These are phyloP conservation scores for Ascomycota sp. DNA, from an alignment of 2,329 filamentous ascomycete species.

Conservation along the genomic window DNA sequence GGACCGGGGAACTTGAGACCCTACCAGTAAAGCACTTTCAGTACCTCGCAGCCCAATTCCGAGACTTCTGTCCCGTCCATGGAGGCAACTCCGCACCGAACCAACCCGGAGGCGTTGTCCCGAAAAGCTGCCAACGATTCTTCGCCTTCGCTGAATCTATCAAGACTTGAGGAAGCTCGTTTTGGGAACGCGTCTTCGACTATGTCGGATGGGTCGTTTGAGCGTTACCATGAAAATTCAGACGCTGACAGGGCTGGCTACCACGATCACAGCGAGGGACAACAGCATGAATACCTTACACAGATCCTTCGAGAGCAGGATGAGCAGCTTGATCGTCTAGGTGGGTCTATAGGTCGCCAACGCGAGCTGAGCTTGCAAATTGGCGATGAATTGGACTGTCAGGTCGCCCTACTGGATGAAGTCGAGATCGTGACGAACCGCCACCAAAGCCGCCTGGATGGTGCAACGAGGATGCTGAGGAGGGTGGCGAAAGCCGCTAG, in stretches of 20 bases:
- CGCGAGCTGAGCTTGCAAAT: constrained; percentile 89
- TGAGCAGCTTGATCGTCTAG: constrained; percentile 71
- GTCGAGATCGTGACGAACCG: constrained; percentile 67
- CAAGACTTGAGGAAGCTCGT: constrained; percentile 53
- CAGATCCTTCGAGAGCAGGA: constrained; percentile 77
- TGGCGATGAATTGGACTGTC: constrained; percentile 82
- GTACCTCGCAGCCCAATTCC: too few relatives aligned
- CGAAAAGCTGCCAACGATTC: too few relatives aligned
- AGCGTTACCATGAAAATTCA: constrained; percentile 52
- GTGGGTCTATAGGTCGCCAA: constrained; percentile 73
- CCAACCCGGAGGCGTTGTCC: too few relatives aligned
- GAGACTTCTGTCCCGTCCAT: too few relatives aligned
- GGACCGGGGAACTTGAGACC: too few relatives aligned
- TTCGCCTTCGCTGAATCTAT: too few relatives aligned
- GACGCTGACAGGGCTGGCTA: constrained; percentile 29
- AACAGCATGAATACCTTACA: constrained; percentile 71
- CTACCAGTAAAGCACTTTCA: too few relatives aligned
- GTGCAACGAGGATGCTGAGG: constrained; percentile 53
- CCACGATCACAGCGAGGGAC: constrained; percentile 53
- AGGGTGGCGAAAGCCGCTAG: constrained; percentile 52
- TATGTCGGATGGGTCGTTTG: constrained; percentile 23
- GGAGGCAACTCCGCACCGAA: too few relatives aligned
- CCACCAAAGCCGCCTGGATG: constrained; percentile 55
- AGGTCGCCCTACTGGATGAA: constrained; percentile 76
- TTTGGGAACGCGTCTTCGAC: constrained; percentile 48